Conservation (phyloP, 1,284 basidiomycete species). For the Gymnopus androsaceus region DNA sequence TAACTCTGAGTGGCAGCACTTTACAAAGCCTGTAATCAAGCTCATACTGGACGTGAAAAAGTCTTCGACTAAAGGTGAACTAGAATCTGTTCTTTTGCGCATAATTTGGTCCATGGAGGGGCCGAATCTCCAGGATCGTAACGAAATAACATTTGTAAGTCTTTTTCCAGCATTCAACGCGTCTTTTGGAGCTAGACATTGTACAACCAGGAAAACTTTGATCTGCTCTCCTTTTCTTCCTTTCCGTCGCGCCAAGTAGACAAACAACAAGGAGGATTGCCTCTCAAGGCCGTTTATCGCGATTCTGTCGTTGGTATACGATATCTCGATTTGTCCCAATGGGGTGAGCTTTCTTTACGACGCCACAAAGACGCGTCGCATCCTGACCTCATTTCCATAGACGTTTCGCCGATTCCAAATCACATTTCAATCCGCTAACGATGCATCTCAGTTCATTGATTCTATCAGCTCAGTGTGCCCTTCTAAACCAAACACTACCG, state of each 20-base stretch:
- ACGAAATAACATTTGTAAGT: slow-evolving; percentile 67
- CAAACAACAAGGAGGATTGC: slow-evolving; percentile 45
- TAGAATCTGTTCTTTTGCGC: slow-evolving; percentile 62
- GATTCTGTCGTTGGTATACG: slow-evolving; percentile 72
- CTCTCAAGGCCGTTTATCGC: slow-evolving; percentile 75
- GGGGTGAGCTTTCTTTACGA: slow-evolving; percentile 14
- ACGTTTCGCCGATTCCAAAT: slow-evolving; percentile 74
- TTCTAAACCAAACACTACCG: slow-evolving; percentile 56
- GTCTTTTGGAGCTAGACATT: neutral
- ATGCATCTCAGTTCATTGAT: slow-evolving; percentile 59
- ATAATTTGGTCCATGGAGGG: slow-evolving; percentile 63
- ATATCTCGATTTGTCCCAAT: slow-evolving; percentile 43
- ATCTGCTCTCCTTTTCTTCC: slow-evolving; percentile 64
- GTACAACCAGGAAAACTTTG: slow-evolving; percentile 64
- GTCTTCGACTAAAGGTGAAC: slow-evolving; percentile 38
- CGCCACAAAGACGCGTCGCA: neutral
- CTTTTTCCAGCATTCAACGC: neutral
- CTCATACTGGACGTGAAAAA: slow-evolving; percentile 65
- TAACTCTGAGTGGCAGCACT: slow-evolving; percentile 73
- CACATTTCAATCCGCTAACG: slow-evolving; percentile 52
- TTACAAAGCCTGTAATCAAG: slow-evolving; percentile 64
- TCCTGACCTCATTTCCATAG: slow-evolving; percentile 32
- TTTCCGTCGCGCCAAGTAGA: slow-evolving; percentile 31
- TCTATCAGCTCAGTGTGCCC: slow-evolving; percentile 68
- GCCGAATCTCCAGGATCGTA: slow-evolving; percentile 40